Conservation (phyloP, 805 yeast genomes). For the Clavispora santaluciae region DNA sequence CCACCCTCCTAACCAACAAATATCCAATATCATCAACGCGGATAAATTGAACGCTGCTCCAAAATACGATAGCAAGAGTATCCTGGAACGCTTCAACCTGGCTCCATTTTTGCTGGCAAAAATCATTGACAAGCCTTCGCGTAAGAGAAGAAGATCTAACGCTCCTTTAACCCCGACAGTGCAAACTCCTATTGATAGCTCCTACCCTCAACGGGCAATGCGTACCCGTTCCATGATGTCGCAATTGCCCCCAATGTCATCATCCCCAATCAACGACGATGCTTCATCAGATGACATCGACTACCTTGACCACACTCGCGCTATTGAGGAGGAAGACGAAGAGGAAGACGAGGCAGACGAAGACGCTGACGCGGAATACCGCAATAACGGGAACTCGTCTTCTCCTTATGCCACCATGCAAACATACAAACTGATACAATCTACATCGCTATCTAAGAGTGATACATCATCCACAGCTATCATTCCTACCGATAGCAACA, state of each 20-base stretch:
- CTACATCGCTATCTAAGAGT: slow-evolving; percentile 7
- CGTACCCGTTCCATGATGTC: slow-evolving; percentile 41
- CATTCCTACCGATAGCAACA: slow-evolving; percentile 13
- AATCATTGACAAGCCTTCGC: slow-evolving; percentile 33
- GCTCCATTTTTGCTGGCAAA: slow-evolving; percentile 41
- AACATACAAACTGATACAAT: slow-evolving; percentile 22
- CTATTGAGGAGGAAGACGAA: slow-evolving; percentile 22
- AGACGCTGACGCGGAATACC: slow-evolving; percentile 2
- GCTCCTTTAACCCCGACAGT: slow-evolving; percentile 15
- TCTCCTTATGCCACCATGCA: slow-evolving; percentile 41
- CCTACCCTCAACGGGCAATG: slow-evolving; percentile 34
- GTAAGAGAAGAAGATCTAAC: slow-evolving; percentile 18
- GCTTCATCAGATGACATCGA: slow-evolving; percentile 36
- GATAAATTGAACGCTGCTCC: slow-evolving; percentile 36
- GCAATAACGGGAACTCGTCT: slow-evolving; percentile 19
- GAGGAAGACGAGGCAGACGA: slow-evolving; percentile 22
- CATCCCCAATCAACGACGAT: slow-evolving; percentile 42
- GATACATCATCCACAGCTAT: slow-evolving; percentile 6
- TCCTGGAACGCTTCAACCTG: slow-evolving; percentile 42
- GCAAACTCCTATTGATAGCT: slow-evolving; percentile 8
- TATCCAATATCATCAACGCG: slow-evolving; percentile 38
- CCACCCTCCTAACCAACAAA: slow-evolving; percentile 35
- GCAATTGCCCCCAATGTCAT: slow-evolving; percentile 24
- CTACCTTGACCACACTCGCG: slow-evolving; percentile 20
- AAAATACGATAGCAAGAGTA: slow-evolving; percentile 35